These are phyloP conservation scores for Cyberlindnera amylophila DNA, from an alignment of 805 yeast species.

Conservation along the genomic window DNA sequence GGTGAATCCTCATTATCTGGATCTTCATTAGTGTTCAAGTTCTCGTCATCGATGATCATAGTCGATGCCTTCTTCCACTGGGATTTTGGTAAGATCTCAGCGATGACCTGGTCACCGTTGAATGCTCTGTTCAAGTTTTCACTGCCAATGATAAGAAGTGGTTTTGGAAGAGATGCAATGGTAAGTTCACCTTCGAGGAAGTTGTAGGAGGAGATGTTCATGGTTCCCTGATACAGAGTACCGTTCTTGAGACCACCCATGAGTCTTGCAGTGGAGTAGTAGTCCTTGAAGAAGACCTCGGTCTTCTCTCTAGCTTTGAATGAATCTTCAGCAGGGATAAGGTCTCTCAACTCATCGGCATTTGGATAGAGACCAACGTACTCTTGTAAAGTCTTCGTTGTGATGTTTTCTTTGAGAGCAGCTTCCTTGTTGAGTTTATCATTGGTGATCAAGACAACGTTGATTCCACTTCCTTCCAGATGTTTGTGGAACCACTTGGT, in stretches of 20 bases:
- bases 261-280: slow-evolving; percentile 73
- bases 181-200: slow-evolving; percentile 82
- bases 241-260: slow-evolving; percentile 91
- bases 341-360: slow-evolving; percentile 70
- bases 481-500: slow-evolving; percentile 73
- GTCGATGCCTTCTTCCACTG: slow-evolving; percentile 88
- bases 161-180: slow-evolving; percentile 70
- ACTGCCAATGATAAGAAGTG: slow-evolving; percentile 77
- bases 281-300: slow-evolving; percentile 57
- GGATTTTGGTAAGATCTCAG: slow-evolving; percentile 79
- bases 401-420: slow-evolving; percentile 50
- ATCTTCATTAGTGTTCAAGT: slow-evolving; percentile 30
- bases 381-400: slow-evolving; percentile 56
- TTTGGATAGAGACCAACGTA: slow-evolving; percentile 71
- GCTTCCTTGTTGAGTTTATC: slow-evolving; percentile 63
- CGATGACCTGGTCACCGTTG: slow-evolving; percentile 87
- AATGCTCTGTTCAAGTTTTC: slow-evolving; percentile 86
- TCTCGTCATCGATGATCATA: slow-evolving; percentile 59
- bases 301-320: slow-evolving; percentile 21
- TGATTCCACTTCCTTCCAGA: slow-evolving; percentile 40
- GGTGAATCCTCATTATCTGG: slow-evolving; percentile 40
- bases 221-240: slow-evolving; percentile 78
- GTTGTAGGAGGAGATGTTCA: slow-evolving; percentile 80
- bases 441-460: slow-evolving; percentile 64
- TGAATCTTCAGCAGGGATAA: slow-evolving; percentile 58